Conservation (phyloP, 2,329 filamentous ascomycete species). For the Colletotrichum liaoningense region DNA sequence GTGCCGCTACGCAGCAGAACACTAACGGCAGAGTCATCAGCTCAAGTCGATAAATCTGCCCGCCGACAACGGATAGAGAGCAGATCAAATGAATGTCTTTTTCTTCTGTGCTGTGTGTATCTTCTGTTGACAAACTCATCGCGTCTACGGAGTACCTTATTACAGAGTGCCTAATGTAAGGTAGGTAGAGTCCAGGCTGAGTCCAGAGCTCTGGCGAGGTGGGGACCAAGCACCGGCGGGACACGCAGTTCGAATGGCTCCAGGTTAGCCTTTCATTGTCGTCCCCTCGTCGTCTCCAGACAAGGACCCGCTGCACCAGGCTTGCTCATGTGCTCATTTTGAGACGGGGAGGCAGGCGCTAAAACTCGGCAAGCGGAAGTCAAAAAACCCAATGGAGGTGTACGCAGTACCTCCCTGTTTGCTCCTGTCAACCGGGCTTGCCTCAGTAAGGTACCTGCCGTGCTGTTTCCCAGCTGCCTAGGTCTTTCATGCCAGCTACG, state of each 20-base stretch:
- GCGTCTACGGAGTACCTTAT: not conserved
- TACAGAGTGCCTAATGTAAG: no score
- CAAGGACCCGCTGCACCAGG: slow-evolving; percentile 52
- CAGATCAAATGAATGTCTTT: not conserved
- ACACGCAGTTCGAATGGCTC: slow-evolving; percentile 17
- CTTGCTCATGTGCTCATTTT: slow-evolving; percentile 61
- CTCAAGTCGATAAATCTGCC: not conserved
- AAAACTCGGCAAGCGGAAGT: slow-evolving; percentile 53
- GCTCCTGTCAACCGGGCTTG: not conserved
- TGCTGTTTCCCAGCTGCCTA: not conserved
- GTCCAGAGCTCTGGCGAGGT: not conserved
- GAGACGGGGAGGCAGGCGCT: slow-evolving; percentile 53
- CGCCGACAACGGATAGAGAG: not conserved
- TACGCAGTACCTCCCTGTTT: not conserved
- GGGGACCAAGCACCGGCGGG: not conserved
- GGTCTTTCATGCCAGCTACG: not conserved
- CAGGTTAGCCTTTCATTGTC: slow-evolving; percentile 31
- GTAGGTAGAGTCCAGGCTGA: not conserved
- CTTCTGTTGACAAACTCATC: not conserved
- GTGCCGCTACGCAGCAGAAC: not conserved
- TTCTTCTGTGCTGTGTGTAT: not conserved
- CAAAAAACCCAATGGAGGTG: slow-evolving; percentile 36
- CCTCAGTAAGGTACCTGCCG: no score
- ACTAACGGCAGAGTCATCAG: not conserved
- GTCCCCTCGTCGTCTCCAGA: slow-evolving; percentile 27